Percentiles rank a stretch among this genome's conserved stretches.
These are phyloP conservation scores for Hyaloscypha variabilis DNA, from an alignment of 495 filamentous ascomycete species.

Conservation along the genomic window DNA sequence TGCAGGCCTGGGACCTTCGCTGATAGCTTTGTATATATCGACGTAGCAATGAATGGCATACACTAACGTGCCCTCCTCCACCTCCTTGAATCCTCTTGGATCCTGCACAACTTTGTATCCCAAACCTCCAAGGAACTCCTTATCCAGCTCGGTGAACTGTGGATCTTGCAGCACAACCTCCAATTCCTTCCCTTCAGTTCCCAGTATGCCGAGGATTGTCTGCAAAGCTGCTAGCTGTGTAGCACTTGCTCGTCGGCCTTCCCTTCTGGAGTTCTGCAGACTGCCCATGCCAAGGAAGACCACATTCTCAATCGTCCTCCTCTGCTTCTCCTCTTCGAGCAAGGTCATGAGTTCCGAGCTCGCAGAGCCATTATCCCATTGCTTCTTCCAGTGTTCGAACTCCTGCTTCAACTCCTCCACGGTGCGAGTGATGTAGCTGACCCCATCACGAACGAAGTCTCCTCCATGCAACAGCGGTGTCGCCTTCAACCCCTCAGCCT, in stretches of 20 bases:
- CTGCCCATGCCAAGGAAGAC: slow-evolving; percentile 61
- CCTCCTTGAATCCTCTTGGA: slow-evolving; percentile 57
- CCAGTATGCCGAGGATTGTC: slow-evolving; percentile 32
- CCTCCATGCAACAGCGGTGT: slow-evolving; percentile 4
- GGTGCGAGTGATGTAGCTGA: slow-evolving; percentile 33
- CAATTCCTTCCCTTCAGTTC: slow-evolving; percentile 28
- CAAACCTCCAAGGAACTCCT: slow-evolving; percentile 53
- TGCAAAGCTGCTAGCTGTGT: slow-evolving; percentile 66
- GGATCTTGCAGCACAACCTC: slow-evolving; percentile 70
- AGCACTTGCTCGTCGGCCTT: slow-evolving; percentile 32
- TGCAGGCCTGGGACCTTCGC: slow-evolving; percentile 14
- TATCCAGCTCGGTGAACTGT: slow-evolving; percentile 64
- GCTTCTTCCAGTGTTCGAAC: slow-evolving; percentile 27
- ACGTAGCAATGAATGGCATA: slow-evolving; percentile 68
- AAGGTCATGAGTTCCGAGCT: slow-evolving; percentile 6
- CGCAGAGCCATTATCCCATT: slow-evolving; percentile 19
- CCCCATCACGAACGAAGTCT: slow-evolving; percentile 26
- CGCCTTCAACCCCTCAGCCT: not conserved
- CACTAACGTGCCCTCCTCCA: slow-evolving; percentile 49
- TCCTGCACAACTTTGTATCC: slow-evolving; percentile 57
- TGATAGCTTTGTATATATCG: slow-evolving; percentile 33
- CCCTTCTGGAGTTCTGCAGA: slow-evolving; percentile 27
- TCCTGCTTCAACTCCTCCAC: slow-evolving; percentile 42
- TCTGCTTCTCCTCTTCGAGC: slow-evolving; percentile 8
- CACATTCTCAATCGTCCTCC: slow-evolving; percentile 21